Base-by-base conservation (phyloP, 805 yeast species). In the Candida boidinii region DNA sequence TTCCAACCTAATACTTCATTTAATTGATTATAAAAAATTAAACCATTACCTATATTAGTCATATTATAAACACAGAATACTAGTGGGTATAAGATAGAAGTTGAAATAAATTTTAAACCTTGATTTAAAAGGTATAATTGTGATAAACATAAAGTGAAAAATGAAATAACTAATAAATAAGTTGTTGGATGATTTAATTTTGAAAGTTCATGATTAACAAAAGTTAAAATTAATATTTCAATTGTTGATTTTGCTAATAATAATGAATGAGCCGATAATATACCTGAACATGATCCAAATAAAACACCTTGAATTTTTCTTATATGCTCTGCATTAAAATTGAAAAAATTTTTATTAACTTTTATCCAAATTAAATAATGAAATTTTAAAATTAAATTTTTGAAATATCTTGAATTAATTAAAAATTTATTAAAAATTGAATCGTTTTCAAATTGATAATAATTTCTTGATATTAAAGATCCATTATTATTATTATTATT, bases 41-140 rank as follows among this genome's bases (percentile, higher is more conserved):
- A 54, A 13, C 82, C 78, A 54, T 84, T 84, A 39, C 74, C 60
- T 23, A 78, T 70, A 42, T 81, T 79, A 37, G 71, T 64, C 31
- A 83, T 58, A 59, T 84, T 87, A 62, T 81, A 86, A 28, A 84
- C 73, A 55, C 92, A 79, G 53, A 87, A 87, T 22, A 87, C 82
- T 41, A 87, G 60, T 1, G 96, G 96, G 49, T 86, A 87, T 21
- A 87, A 62, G 13, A 85, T 68, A 2, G 90, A 75, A 0, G 95
- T 83, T 33, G 86, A 76, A 26, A 79, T 68, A 37, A 68, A 68
- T 30, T 75, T 67, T 35, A 86, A 64, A 0, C 94, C 95, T 45
- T 71, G 64, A 56, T 86, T 86, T 38, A 87, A 66, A 25, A 83
- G 73, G 37, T 70, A 76, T 34, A 86, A 65, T 51, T 86, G 95